Conservation (phyloP, 805 yeast species). For the Metschnikowia amazonensis region DNA sequence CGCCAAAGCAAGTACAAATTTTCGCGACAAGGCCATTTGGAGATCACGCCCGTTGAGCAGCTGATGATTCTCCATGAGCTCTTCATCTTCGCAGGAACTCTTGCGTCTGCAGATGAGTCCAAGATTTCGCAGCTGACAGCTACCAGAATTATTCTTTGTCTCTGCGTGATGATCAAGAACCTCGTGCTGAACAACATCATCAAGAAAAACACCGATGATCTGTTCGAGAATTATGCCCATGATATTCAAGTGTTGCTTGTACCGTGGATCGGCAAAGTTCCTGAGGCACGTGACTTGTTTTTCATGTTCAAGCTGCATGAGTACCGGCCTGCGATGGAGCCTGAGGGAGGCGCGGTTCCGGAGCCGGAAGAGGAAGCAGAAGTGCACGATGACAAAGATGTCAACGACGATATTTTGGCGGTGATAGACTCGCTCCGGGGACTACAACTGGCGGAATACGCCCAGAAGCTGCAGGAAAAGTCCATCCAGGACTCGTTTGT, state of each 20-base stretch:
- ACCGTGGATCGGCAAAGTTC: constrained; percentile 59
- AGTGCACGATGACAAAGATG: not conserved
- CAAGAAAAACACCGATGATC: constrained; percentile 28
- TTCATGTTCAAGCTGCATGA: constrained; percentile 30
- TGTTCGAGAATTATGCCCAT: constrained; percentile 48
- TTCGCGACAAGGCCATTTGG: constrained; percentile 55
- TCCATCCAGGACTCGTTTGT: constrained; percentile 8
- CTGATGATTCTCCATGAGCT: constrained; percentile 71
- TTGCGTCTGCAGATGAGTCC: constrained; percentile 28
- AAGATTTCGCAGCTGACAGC: constrained; percentile 11
- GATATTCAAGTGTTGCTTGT: constrained; percentile 59
- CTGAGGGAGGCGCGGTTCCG: not conserved
- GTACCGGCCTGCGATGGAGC: constrained; percentile 6
- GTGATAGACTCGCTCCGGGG: constrained; percentile 8
- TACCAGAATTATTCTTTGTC: constrained; percentile 43
- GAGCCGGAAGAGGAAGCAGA: not conserved
- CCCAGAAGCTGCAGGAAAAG: constrained; percentile 3
- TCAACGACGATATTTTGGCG: constrained; percentile 3
- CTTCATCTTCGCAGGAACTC: constrained; percentile 46
- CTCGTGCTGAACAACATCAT: constrained; percentile 45
- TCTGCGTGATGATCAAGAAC: constrained; percentile 61
- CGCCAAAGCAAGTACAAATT: constrained; percentile 34
- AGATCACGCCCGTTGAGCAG: constrained; percentile 55
- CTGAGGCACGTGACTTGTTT: constrained; percentile 60
- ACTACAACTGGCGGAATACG: constrained; percentile 7